These are phyloP conservation scores for Cornus kousa DNA, from an alignment of 148 eudicot species.

Conservation along the genomic window DNA sequence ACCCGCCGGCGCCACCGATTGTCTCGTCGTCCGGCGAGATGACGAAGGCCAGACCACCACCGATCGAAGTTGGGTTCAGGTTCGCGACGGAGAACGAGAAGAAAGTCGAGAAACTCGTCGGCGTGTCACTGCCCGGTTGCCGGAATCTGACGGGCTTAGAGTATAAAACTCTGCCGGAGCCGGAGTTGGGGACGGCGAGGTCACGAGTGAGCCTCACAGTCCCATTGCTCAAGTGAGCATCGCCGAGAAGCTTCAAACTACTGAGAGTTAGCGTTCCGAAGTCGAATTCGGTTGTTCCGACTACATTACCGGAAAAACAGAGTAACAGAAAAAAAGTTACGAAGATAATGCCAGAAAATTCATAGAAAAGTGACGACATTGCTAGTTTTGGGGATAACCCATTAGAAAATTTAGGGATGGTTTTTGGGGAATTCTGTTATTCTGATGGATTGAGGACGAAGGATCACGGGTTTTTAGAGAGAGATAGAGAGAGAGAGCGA, in stretches of 20 bases:
- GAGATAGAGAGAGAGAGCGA: background rate
- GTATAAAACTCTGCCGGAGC: constrained; percentile 55
- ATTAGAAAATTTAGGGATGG: constrained; percentile 20
- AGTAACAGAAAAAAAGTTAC: background rate
- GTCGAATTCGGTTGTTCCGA: constrained; percentile 45
- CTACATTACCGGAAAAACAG: background rate
- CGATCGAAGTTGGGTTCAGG: constrained; percentile 61
- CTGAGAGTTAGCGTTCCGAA: constrained; percentile 51
- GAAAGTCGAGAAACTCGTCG: constrained; percentile 51
- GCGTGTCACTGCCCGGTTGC: constrained; percentile 14
- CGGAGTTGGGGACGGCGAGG: constrained; percentile 65
- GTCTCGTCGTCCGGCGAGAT: constrained; percentile 43
- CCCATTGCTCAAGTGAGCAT: constrained; percentile 55
- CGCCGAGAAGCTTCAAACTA: constrained; percentile 64
- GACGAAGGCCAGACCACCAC: constrained; percentile 66
- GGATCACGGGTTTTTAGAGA: background rate
- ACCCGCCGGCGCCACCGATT: constrained; percentile 45
- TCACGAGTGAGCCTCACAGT: constrained; percentile 59
- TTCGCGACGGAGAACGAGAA: constrained; percentile 54
- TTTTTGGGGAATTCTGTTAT: background rate
- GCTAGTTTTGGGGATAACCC: constrained; percentile 9
- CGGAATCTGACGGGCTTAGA: constrained; percentile 47
- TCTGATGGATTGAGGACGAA: background rate
- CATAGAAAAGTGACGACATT: constrained; percentile 16
- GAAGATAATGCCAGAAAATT: background rate